phyloP scores from a whole-genome alignment of 208 protist genomes.

The Crithidia fasciculata region DNA sequence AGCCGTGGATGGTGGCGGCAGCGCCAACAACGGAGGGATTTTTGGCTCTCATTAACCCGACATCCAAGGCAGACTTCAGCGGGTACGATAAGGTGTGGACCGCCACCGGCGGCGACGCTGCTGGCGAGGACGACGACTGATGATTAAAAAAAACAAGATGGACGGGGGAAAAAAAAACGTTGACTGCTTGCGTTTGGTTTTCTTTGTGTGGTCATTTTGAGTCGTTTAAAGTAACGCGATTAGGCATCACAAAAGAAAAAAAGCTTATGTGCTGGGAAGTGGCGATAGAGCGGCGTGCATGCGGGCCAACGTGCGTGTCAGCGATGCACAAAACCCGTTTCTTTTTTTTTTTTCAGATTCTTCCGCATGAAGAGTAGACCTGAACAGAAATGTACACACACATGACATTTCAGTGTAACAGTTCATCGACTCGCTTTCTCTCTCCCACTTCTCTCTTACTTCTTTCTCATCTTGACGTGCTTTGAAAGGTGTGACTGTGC shows the following conservation, averaged over 20 bases:
- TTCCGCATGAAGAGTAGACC: no score
- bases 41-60: slow-evolving; percentile 80
- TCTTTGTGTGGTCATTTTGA: background rate
- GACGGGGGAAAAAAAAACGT: no score
- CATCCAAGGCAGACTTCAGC: slow-evolving; percentile 51
- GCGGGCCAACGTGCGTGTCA: no score
- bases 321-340: no score
- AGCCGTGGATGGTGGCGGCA: slow-evolving; percentile 60
- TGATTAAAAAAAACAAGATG: background rate
- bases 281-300: no score
- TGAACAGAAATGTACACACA: no score
- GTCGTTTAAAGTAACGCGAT: background rate
- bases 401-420: no score
- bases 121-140: slow-evolving; percentile 51
- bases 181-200: background rate
- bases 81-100: slow-evolving; percentile 60
- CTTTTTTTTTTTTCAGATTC: no score
- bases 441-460: background rate
- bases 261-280: background rate
- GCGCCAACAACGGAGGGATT: slow-evolving; percentile 74
- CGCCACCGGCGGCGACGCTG: slow-evolving; percentile 71
- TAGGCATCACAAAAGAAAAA: background rate
- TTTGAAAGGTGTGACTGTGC: no score
- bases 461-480: no score
- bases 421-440: no score